Base-by-base conservation (phyloP, 139 green algal species). In the Eudorina sp. region DNA sequence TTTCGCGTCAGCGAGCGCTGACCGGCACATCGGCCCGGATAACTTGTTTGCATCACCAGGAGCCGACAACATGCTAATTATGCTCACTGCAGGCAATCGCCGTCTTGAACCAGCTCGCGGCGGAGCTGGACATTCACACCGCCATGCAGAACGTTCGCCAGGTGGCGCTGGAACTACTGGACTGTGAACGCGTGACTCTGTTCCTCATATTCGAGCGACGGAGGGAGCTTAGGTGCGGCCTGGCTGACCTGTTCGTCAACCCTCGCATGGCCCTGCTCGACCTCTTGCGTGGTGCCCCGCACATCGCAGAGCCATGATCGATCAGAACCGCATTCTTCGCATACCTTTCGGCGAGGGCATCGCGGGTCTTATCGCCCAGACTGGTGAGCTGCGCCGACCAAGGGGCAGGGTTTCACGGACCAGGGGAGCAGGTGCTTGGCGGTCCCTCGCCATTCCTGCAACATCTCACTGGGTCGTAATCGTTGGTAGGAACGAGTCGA, bases 281-380 rank as follows among this genome's bases (percentile, higher is more conserved):
- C n/a, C n/a, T n/a, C n/a, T n/a, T 40, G 36, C 62, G 27, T 34
- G 3, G 3, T 72, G 62, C 55, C 11, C 9, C 13, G 40, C 70
- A 34, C 23, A 53, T 75, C 31, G 62, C 60, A 88, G 82, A 55
- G 82, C 64, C 1, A 79, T 79, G 34, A 79, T 88, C 19, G 64
- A 79, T 25, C 82, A 68, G 40, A 68, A 62, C 7, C 19, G 81
- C 3, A 83, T 92, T 18, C 90, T 95, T 34, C 77, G 86, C 38
- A 89, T 94, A 9, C 51, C 60, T 4, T 96, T 94, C 80, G 93
- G 93, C 0, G 92, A 95, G 79, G 93, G 93, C 80, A 93, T 96
- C 29, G 92, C 92, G 18, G 92, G 93, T 34, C 74, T 60, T 3
- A 91, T 96, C 29, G 93, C 92, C 8, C 51, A 92, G 25, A 89